phyloP scores from a whole-genome alignment of 176 grass and related monocot genomes.

The Miscanthus lutarioriparius region DNA sequence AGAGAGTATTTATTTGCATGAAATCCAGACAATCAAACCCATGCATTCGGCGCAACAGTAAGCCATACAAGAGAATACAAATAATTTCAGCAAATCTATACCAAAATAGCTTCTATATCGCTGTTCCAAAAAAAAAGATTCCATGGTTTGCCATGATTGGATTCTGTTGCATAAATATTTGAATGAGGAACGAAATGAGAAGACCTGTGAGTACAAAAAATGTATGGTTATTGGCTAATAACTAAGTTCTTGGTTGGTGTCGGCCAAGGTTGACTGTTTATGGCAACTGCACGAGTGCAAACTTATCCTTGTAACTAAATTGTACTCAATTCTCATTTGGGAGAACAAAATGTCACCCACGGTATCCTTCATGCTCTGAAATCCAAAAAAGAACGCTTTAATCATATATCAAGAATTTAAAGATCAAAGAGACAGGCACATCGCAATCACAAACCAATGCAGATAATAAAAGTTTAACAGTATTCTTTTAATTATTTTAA shows the following conservation, averaged over 20 bases:
- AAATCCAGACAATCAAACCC: not conserved
- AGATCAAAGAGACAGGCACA: not conserved
- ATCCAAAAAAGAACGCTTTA: slow-evolving; percentile 16
- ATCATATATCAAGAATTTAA: not conserved
- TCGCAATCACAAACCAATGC: not conserved
- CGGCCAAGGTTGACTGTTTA: not conserved
- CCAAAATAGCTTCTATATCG: not conserved
- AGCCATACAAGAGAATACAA: too few relatives aligned
- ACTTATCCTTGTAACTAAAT: not conserved
- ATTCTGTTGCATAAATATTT: not conserved
- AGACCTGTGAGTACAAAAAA: slow-evolving; percentile 11
- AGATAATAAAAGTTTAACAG: not conserved
- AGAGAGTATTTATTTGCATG: slow-evolving; percentile 9
- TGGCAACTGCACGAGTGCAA: not conserved
- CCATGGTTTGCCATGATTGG: slow-evolving; percentile 7
- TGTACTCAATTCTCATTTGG: not conserved
- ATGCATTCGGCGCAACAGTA: too few relatives aligned
- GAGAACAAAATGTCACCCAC: not conserved
- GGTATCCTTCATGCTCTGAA: slow-evolving; percentile 45
- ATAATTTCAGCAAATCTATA: too few relatives aligned
- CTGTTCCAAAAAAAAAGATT: not conserved
- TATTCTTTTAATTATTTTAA: not conserved
- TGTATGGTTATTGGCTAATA: not conserved
- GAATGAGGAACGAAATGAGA: not conserved
- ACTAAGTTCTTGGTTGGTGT: not conserved